These are phyloP conservation scores for Bacidia gigantensis DNA, from an alignment of 495 filamentous ascomycete genomes.

Conservation along the genomic window DNA sequence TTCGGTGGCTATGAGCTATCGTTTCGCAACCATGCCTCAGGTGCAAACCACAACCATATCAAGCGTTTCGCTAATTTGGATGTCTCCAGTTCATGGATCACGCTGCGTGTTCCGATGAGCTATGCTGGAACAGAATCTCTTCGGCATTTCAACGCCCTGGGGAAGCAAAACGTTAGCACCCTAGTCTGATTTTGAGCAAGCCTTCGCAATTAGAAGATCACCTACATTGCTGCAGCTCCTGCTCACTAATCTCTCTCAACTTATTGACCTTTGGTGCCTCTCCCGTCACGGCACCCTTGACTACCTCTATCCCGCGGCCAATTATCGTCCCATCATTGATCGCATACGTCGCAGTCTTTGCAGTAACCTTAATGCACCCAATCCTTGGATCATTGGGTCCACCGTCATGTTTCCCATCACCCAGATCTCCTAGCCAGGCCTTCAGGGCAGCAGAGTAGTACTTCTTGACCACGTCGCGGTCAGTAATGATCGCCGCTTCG, in stretches of 20 bases:
- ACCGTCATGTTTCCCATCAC: slow-evolving; percentile 77
- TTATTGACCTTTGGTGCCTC: slow-evolving; percentile 61
- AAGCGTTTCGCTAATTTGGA: too few relatives aligned
- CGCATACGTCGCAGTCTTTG: slow-evolving; percentile 33
- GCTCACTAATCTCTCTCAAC: slow-evolving; percentile 58
- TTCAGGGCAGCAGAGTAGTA: slow-evolving; percentile 66
- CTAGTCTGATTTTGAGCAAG: neutral
- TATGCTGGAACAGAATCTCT: neutral
- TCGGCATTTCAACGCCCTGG: neutral
- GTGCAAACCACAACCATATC: too few relatives aligned
- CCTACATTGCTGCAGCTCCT: slow-evolving; percentile 41
- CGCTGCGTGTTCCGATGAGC: neutral
- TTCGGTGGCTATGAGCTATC: too few relatives aligned
- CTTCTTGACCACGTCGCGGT: slow-evolving; percentile 53
- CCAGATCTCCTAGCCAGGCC: slow-evolving; percentile 84
- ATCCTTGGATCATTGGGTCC: slow-evolving; percentile 70
- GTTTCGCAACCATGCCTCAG: too few relatives aligned
- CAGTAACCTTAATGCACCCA: slow-evolving; percentile 35
- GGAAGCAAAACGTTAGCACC: neutral
- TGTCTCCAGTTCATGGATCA: neutral
- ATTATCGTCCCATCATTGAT: slow-evolving; percentile 32
- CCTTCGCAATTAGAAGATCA: neutral
- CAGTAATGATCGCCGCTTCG: slow-evolving; percentile 49
- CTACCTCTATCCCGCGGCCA: slow-evolving; percentile 51
- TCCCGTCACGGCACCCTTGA: slow-evolving; percentile 61